A percentile compares a stretch with the other conserved stretches of the same genome.
Evolutionary conservation across 1,284 basidiomycete species (phyloP).

Genomic region (Volvariella volvacea): DNA sequence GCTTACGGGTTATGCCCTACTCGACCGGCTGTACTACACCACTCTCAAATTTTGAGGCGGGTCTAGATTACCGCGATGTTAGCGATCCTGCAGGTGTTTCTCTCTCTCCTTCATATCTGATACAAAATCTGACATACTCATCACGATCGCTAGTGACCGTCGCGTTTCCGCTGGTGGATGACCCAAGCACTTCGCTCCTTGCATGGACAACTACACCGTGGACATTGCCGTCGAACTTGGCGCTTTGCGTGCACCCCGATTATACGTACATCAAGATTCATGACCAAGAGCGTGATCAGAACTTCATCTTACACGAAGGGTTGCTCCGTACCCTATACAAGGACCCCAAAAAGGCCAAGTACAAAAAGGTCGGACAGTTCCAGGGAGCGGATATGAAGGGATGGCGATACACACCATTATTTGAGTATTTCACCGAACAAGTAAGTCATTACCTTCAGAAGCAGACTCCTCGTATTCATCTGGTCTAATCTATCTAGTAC

Average conservation of each 20-base stretch:
- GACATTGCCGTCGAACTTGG: conserved; percentile 96
- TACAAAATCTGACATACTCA: background rate
- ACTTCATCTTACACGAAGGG: conserved; percentile 91
- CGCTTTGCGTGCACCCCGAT: conserved; percentile 93
- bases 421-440: conserved; percentile 94
- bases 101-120: background rate
- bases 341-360: conserved; percentile 96
- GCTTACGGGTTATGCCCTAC: conserved; percentile 96
- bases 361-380: conserved; percentile 85
- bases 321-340: conserved; percentile 92
- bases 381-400: conserved; percentile 92
- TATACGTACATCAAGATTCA: conserved; percentile 97
- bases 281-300: conserved; percentile 82
- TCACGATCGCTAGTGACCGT: conserved; percentile 63
- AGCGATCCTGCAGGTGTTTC: conserved; percentile 83
- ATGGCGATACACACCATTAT: conserved; percentile 94
- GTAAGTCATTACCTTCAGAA: conserved; percentile 29
- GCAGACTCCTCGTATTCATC: no score
- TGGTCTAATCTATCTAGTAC: conserved; percentile 44
- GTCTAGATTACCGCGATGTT: conserved; percentile 89
- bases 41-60: conserved; percentile 97
- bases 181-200: conserved; percentile 84
- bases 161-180: conserved; percentile 89
- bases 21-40: conserved; percentile 96
- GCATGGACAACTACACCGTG: conserved; percentile 99